These are phyloP conservation scores for Suillus weaverae DNA, from an alignment of 768 basidiomycete genomes.

Conservation along the genomic window DNA sequence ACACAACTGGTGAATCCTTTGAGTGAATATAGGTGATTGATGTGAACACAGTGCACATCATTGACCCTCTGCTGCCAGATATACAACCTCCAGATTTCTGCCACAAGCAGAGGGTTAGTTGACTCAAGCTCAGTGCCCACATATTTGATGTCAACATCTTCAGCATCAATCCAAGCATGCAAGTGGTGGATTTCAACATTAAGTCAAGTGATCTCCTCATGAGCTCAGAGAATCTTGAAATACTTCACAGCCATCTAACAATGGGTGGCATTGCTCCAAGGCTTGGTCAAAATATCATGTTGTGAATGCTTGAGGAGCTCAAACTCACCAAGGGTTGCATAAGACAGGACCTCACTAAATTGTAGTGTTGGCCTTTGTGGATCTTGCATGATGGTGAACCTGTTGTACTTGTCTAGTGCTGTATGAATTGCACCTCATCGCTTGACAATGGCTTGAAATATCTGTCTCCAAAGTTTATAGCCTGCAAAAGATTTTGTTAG, in stretches of 20 bases:
- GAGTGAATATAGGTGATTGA: not conserved
- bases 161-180: constrained; percentile 16
- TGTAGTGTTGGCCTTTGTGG: not conserved
- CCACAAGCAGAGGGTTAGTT: constrained; percentile 2
- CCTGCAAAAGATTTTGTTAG: no score
- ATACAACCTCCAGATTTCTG: constrained; percentile 1
- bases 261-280: constrained; percentile 41
- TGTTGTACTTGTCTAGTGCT: not conserved
- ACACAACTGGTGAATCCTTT: not conserved
- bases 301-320: no score
- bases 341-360: not conserved
- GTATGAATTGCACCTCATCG: not conserved
- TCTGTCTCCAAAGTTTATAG: not conserved
- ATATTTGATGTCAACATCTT: constrained; percentile 14
- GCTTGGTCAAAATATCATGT: constrained; percentile 23
- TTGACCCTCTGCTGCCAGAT: not conserved
- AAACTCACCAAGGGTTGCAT: not conserved
- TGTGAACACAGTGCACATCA: not conserved
- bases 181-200: constrained; percentile 27
- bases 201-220: constrained; percentile 30
- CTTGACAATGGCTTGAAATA: not conserved
- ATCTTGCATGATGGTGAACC: not conserved
- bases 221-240: constrained; percentile 29
- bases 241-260: constrained; percentile 26
- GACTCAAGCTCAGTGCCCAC: not conserved